Percentiles rank a stretch among this genome's conserved stretches.
Evolutionary conservation across 2,329 filamentous ascomycete species (phyloP).

Genomic region (Elsinoe batatas): DNA sequence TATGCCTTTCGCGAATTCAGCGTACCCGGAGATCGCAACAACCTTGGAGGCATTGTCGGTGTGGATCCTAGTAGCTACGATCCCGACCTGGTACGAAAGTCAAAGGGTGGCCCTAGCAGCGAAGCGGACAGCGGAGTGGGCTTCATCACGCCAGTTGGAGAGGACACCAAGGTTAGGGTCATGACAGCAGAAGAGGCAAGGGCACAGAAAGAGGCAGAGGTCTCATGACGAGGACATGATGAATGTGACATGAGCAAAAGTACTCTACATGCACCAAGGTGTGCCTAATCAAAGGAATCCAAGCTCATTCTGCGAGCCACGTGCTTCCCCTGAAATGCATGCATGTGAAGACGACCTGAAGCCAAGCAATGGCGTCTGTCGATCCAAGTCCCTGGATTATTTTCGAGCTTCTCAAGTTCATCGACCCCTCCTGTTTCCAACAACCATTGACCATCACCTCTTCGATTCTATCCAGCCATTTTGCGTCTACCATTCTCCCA

Average conservation of each 20-base stretch:
- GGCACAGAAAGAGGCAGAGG: slow-evolving; percentile 13
- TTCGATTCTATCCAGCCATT: neutral
- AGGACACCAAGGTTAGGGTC: slow-evolving; percentile 29
- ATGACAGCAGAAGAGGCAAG: slow-evolving; percentile 24
- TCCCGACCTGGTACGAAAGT: slow-evolving; percentile 27
- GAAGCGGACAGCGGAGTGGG: slow-evolving; percentile 31
- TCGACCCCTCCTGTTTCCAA: neutral
- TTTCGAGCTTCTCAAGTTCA: neutral
- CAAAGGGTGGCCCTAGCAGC: slow-evolving; percentile 28
- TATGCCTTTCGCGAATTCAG: slow-evolving; percentile 96
- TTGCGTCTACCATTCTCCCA: neutral
- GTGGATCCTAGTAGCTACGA: slow-evolving; percentile 54
- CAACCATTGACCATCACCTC: neutral
- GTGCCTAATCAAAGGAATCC: neutral
- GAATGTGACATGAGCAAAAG: slow-evolving; percentile 10
- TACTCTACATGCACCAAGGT: neutral
- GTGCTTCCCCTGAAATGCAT: neutral
- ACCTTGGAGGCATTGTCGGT: slow-evolving; percentile 56
- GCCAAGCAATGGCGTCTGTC: neutral
- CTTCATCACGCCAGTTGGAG: slow-evolving; percentile 22
- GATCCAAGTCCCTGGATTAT: neutral
- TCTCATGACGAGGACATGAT: slow-evolving; percentile 6
- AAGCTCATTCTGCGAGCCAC: neutral
- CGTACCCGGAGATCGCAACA: slow-evolving; percentile 87
- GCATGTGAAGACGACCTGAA: neutral